Percentiles rank a stretch among this genome's conserved stretches.
These are phyloP conservation scores for Hyaloscypha hepaticicola DNA, from an alignment of 495 filamentous ascomycete species.

Conservation along the genomic window DNA sequence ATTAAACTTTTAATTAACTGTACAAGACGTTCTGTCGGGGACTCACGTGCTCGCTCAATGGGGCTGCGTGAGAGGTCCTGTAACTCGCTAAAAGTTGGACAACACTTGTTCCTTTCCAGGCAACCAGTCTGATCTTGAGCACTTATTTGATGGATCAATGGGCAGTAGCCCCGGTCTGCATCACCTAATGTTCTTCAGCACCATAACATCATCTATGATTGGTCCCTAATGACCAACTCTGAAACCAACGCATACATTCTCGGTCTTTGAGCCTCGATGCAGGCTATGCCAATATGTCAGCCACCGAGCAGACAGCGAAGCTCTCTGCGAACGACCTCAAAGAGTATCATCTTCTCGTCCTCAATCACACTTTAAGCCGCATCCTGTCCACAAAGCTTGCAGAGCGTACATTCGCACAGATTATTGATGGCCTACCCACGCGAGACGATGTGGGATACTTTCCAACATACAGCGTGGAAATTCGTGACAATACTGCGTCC, in stretches of 20 bases:
- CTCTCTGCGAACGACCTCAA: constrained; percentile 2
- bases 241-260: background rate
- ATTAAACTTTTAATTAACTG: too few relatives aligned
- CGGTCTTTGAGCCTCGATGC: background rate
- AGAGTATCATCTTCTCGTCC: background rate
- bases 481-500: constrained; percentile 7
- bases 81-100: too few relatives aligned
- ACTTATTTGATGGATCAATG: too few relatives aligned
- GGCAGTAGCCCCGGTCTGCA: too few relatives aligned
- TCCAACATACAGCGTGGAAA: constrained; percentile 4
- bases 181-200: too few relatives aligned
- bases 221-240: too few relatives aligned
- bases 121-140: too few relatives aligned
- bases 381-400: constrained; percentile 27
- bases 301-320: background rate
- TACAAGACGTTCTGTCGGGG: too few relatives aligned
- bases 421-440: constrained; percentile 36
- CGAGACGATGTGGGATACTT: constrained; percentile 26
- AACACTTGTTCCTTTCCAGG: too few relatives aligned
- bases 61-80: too few relatives aligned
- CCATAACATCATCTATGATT: too few relatives aligned
- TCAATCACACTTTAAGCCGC: constrained; percentile 6
- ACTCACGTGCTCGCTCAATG: too few relatives aligned
- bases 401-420: constrained; percentile 35
- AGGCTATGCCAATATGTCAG: background rate